Conservation (phyloP, 2,329 filamentous ascomycete species). For the Clonostachys sp. region DNA sequence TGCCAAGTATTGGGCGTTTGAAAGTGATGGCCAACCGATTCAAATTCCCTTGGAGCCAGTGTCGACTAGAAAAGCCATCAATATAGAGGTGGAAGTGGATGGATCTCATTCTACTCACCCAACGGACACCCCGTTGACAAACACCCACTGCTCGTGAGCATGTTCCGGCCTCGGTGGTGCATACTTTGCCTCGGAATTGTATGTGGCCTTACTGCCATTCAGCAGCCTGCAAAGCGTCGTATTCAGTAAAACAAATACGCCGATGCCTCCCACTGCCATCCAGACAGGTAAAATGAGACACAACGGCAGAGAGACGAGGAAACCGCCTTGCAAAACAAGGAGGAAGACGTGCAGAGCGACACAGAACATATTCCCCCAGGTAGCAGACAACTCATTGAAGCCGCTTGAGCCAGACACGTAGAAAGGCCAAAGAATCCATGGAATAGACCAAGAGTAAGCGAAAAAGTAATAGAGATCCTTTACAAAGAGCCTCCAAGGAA, state of each 20-base stretch:
- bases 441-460: slow-evolving; percentile 49
- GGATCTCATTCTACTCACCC: slow-evolving; percentile 35
- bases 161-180: slow-evolving; percentile 43
- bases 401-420: slow-evolving; percentile 43
- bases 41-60: slow-evolving; percentile 68
- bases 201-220: slow-evolving; percentile 46
- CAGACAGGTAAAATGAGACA: slow-evolving; percentile 41
- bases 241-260: slow-evolving; percentile 44
- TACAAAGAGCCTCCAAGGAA: slow-evolving; percentile 42
- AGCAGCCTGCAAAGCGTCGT: slow-evolving; percentile 40
- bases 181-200: slow-evolving; percentile 47
- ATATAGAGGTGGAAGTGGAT: background rate
- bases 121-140: slow-evolving; percentile 67
- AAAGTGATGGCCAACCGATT: slow-evolving; percentile 70
- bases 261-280: slow-evolving; percentile 25
- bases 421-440: slow-evolving; percentile 57
- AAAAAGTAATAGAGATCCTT: slow-evolving; percentile 54
- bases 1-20: slow-evolving; percentile 63
- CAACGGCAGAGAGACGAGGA: slow-evolving; percentile 54
- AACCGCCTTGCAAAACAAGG: slow-evolving; percentile 51
- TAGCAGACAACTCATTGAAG: slow-evolving; percentile 62
- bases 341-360: slow-evolving; percentile 56
- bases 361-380: slow-evolving; percentile 48
- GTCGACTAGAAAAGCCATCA: slow-evolving; percentile 31
- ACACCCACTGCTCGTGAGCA: slow-evolving; percentile 71